Percentiles rank a stretch among this genome's conserved stretches.
Conservation (phyloP, 352 stramenopile genomes). For the Phytophthora megakarya region DNA sequence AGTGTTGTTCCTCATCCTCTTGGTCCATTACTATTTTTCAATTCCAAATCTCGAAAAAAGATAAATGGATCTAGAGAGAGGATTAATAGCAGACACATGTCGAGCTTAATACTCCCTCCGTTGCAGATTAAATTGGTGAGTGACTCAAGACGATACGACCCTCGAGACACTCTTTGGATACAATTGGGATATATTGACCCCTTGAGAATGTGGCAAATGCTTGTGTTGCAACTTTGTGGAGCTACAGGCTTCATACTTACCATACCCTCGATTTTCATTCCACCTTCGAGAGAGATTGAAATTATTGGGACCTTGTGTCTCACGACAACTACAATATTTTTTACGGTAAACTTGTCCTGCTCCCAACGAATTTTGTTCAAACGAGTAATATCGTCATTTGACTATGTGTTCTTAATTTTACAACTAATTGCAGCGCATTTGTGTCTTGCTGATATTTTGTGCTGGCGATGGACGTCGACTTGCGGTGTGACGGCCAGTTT, state of each 20-base stretch:
- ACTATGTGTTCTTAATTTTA: constrained; percentile 33
- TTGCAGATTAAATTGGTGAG: constrained; percentile 33
- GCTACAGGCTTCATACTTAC: constrained; percentile 25
- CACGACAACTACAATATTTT: constrained; percentile 11
- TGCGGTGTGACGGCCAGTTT: constrained; percentile 24
- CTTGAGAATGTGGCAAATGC: constrained; percentile 19
- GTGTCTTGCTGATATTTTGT: constrained; percentile 32
- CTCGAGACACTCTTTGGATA: constrained; percentile 17
- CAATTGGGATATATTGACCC: constrained; percentile 9
- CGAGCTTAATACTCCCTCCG: constrained; percentile 8
- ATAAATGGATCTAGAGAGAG: not conserved
- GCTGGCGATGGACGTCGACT: constrained; percentile 24
- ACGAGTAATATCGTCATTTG: constrained; percentile 25
- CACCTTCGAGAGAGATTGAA: constrained; percentile 4
- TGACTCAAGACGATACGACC: constrained; percentile 21
- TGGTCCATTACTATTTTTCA: constrained; percentile 24
- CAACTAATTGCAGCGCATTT: constrained; percentile 32
- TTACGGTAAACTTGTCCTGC: constrained; percentile 7
- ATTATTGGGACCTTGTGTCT: constrained; percentile 6
- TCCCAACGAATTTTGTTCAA: constrained; percentile 24
- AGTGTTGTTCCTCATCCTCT: constrained; percentile 28
- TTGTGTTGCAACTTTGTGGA: constrained; percentile 16
- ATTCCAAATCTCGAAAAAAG: constrained; percentile 13
- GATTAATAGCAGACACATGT: constrained; percentile 11
- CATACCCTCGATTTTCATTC: constrained; percentile 27